Base-by-base conservation (phyloP, 2,329 filamentous ascomycete species). In the Pyrenophora seminiperda region DNA sequence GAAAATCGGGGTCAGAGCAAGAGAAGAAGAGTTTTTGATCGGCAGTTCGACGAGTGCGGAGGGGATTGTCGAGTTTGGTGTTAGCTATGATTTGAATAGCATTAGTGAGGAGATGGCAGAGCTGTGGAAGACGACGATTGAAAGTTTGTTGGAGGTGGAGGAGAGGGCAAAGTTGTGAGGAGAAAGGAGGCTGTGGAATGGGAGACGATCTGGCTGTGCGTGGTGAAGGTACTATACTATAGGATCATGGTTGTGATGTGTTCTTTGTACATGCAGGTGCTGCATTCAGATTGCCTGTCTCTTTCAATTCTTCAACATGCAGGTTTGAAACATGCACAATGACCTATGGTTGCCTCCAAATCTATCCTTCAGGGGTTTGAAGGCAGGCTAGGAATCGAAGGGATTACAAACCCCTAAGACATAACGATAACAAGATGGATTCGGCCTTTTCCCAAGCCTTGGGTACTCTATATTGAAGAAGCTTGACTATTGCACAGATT, bases 11-110 rank as follows among this genome's bases (percentile, higher is more conserved):
- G 77, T 80, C 7, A 59, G 77, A 27, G 75, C 76, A 2, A 62
- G 77, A 20, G 76, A 78, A 5, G 70, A 73, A 3, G 77, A 79
- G 60, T 79, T 79, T 47, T 47, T 79, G 47, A 61, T 78, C 1
- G 76, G 75, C 0, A 74, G 75, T 30, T 72, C 61, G 20, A 74
- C 75, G 30, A 69, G 73, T 54, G 67, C 50, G 1, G 53, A 67
- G 24, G 70, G 70, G 0, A 61, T 70, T 4, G 58, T 79, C 6
- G 59, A 54, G n/a, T 73, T 74, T 42, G 65, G 63, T 6, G 75
- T 75, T 0, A 74, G 70, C 37, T 75, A 76, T 54, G 77, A 80
- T 62, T 66, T 61, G 37, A 73, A 59, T 61, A 66, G 67, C 13
- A 72, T 74, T 50, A 66, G 63, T 47, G 58, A 67, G 30, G 65